Percentiles rank a stretch among this genome's conserved stretches.
Evolutionary conservation across 768 basidiomycete species (phyloP).

Genomic region (Collybia sordida): DNA sequence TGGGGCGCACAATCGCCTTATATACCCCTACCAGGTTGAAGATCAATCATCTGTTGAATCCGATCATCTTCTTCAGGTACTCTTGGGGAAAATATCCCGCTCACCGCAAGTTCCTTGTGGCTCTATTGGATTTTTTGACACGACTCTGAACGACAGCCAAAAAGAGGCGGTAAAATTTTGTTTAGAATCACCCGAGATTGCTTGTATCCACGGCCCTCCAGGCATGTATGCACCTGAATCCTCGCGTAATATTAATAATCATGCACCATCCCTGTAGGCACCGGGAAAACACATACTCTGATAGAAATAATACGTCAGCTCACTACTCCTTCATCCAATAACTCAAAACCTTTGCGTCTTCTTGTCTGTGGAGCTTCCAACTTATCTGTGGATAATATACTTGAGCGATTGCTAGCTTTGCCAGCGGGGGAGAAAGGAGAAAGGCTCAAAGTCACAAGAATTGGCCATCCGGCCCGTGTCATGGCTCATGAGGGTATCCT

Average conservation of each 20-base stretch:
- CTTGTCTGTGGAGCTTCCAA: conserved; percentile 95
- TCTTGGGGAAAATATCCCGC: conserved; percentile 64
- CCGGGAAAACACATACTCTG: conserved; percentile 95
- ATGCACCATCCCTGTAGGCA: conserved; percentile 42
- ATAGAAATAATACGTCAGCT: conserved; percentile 92
- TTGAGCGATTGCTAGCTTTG: conserved; percentile 76
- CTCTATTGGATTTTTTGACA: conserved; percentile 68
- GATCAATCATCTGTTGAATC: conserved; percentile 43
- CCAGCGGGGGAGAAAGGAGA: conserved; percentile 49
- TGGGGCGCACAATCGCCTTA: background rate
- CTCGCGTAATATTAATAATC: background rate
- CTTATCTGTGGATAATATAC: conserved; percentile 92
- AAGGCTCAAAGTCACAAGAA: conserved; percentile 70
- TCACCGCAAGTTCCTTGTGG: conserved; percentile 35
- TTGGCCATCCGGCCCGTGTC: conserved; percentile 95
- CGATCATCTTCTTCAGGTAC: conserved; percentile 59
- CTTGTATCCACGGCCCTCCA: conserved; percentile 97
- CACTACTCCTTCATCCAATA: conserved; percentile 43
- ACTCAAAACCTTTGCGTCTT: conserved; percentile 57
- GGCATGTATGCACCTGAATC: conserved; percentile 39
- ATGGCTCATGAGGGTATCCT: conserved; percentile 69
- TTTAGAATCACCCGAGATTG: conserved; percentile 78
- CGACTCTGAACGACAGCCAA: conserved; percentile 79
- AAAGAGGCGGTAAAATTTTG: conserved; percentile 81
- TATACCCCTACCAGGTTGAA: conserved; percentile 23